Base-by-base conservation (phyloP, 2,329 filamentous ascomycete species). In the Paecilomyces niveus region DNA sequence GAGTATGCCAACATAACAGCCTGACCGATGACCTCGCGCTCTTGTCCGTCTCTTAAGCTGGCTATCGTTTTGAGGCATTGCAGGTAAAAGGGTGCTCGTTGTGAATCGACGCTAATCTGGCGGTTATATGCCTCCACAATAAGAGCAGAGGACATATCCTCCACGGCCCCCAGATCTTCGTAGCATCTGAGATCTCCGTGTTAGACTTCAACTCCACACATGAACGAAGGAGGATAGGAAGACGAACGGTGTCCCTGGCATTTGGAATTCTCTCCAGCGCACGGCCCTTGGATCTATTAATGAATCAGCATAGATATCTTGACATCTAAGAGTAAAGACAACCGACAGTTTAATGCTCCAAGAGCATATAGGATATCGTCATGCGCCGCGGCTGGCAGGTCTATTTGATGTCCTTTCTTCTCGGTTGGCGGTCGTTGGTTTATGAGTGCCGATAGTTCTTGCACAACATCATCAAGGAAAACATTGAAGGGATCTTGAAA, bases 21-120 rank as follows among this genome's bases (percentile, higher is more conserved):
- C 33, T 78, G 78, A 50, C 83, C 75, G n/a, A 90, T 79, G 7
- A 77, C 69, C 50, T 83, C 80, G 67, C 82, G 86, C 33, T 79
- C 73, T 53, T 69, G 61, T 1, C 69, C 68, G 26, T 66, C 69
- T 56, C 86, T 77, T 18, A 82, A 79, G 24, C 75, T 74, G 15
- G 83, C 82, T 56, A 90, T 81, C 53, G 80, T 76, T 63, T 82
- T 79, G n/a, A 90, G 75, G 65, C 84, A 87, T 69, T 87, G 82
- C 60, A 89, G 80, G 68, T 89, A 89, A 67, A 85, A 84, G 1
- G 85, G 72, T 18, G 76, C 74, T 60, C 83, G 82, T 21, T 65
- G 62, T 21, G 80, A 78, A 68, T 89, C 85, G 55, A 79, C 80
- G 8, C 74, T 68, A 24, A 79, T 74, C 72, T 90, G 87, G 33